Base-by-base conservation (phyloP, 371 early-diverging fungal genomes). In the Basidiobolus meristosporus region DNA sequence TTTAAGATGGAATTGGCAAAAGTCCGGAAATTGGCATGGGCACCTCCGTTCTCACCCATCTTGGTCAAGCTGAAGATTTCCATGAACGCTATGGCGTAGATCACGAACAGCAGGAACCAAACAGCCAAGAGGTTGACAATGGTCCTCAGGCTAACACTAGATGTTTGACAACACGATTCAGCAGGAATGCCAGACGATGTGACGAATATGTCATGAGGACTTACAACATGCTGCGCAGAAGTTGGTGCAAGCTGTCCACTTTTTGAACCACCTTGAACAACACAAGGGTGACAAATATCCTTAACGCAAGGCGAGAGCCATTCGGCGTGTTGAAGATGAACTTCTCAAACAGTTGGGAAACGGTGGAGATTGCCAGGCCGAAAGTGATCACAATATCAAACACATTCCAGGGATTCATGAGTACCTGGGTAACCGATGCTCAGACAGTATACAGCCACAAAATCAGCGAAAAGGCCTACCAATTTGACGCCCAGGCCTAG, bases 61-160 rank as follows among this genome's bases (percentile, higher is more conserved):
- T 62, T 57, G 3, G 80, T 76, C 41, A 77, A 47, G 1, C 75
- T 75, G 57, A 73, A 80, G 12, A 77, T 66, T 47, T 76, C 73
- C 59, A 71, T 65, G 50, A 73, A 77, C 65, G 74, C 65, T 40
- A 80, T 70, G 0, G 71, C 63, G 43, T 73, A 80, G 0, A 73
- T 66, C 2, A 64, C 56, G 50, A 74, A 54, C 15, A 77, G 65
- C 6, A 77, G 63, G 38, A 76, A 61, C 77, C 77, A 77, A 0
- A 74, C 75, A 1, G 68, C 68, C 40, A 76, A 63, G 29, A 76
- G 59, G 48, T 68, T 76, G 22, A 65, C 29, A 19, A 78, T 76
- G 15, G 69, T 69, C 39, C 61, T 59, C 1, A 39, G 53, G 54
- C 57, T 69, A 68, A 70, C 65, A 65, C 71, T 69, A 4, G 18